Evolutionary conservation across 1,284 basidiomycete species (phyloP), one percentile per base, ranked within the genome.

Genomic region (Cryptococcus maquisensis): DNA sequence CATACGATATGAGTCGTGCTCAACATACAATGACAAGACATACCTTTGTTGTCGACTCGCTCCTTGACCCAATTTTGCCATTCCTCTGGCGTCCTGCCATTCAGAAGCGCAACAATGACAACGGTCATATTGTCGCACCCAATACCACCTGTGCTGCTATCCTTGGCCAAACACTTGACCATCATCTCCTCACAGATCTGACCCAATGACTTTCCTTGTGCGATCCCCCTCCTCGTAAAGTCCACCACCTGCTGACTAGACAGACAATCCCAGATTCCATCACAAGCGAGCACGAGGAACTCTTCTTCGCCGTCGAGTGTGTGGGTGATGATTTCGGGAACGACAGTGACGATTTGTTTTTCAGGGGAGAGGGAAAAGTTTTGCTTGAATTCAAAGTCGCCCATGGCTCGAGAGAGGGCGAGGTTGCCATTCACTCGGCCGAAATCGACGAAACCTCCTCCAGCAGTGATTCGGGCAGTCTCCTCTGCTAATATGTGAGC

Each of bases 41-140:
- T 40, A 73, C 86, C 79, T 50, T 84, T 81, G 38, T 81, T 81
- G 65, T 93, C 82, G 41, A 95, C 88, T 42, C 94, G 84, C 49
- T 92, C 83, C 59, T 83, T 85, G 62, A 99, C 77, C 96, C 94
- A 98, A 23, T 82, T 76, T 70, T 89, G 90, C 96, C 96, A 99
- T 71, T 96, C 86, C 60, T 91, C 86, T 72, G 87, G 85, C 15
- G 91, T 91, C 56, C 86, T 85, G 32, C 90, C 94, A 60, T 88
- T 82, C 32, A 96, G 82, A 47, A 98, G 74, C 4, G 91, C 96
- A 47, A 98, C 84, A 55, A 98, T 83, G 63, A 97, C 83, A 52
- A 96, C 81, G 0, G 96, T 98, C 96, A 99, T 99, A 79, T 99
- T 98, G 79, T 99, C 96, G 72, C 94, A 98, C 21, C 96, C 96